Evolutionary conservation across 179 eudicot species (phyloP), one percentile per base, ranked within the genome.

Genomic region (Nepenthes alata): DNA sequence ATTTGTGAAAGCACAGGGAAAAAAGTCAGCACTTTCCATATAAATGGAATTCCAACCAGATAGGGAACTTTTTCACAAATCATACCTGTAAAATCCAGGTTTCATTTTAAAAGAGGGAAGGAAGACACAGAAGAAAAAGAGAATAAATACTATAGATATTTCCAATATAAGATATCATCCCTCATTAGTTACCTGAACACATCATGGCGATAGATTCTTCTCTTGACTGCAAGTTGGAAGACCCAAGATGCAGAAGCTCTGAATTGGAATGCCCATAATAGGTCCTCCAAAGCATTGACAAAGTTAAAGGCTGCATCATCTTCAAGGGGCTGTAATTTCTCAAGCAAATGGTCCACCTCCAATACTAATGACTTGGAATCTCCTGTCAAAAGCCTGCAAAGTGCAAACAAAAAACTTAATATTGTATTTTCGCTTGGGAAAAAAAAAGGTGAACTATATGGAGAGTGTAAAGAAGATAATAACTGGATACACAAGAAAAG

Each of bases 181-280:
- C 54, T 11, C 13, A 55, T 6, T 53, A 39, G 14, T 13, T 82
- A 94, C 99, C 99, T 87, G 82, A 82, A 87, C 36, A 90, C 80
- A 44, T 78, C 75, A 44, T 79, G 83, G 45, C 70, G 73, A 72
- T 94, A 94, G 61, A 94, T 84, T 60, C 70, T 67, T 76, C 84
- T 88, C 70, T 81, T 87, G 54, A 87, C 72, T 50, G 99, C 99
- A 58, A 94, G 66, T 69, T 90, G 96, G 70, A 87, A 90, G 67
- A 94, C 80, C 93, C 93, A 85, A 34, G 97, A 83, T 67, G 99
- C 99, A 67, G 90, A 85, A 51, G 96, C 97, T 66, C 99, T 83
- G 66, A 75, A 84, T 72, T 94, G 91, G 75, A 83, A 94, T 51
- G 99, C 86, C 99, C 99, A 94, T 73, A 94, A 77, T 57, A 90